These are phyloP conservation scores for Loxodes magnus DNA, from an alignment of 73 alveolate genomes.

Conservation along the genomic window DNA sequence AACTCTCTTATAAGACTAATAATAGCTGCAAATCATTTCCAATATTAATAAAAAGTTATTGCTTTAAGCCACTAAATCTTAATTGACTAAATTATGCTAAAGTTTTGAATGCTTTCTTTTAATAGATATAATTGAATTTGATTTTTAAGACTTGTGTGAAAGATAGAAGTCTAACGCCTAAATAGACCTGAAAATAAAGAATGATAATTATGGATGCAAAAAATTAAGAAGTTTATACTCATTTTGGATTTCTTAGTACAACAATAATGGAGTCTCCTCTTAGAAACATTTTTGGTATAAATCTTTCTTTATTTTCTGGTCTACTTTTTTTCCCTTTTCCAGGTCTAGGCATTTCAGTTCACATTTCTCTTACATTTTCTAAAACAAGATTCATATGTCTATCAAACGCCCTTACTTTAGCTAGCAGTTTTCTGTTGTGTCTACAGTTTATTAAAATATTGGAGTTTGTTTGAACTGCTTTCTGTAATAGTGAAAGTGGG, in stretches of 20 bases:
- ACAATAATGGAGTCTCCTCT: constrained; percentile 95
- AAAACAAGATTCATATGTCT: constrained; percentile 96
- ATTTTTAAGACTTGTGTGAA: no score
- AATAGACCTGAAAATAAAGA: no score
- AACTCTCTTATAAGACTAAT: no score
- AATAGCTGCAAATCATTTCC: no score
- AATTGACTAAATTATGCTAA: no score
- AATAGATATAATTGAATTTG: no score
- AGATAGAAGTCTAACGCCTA: no score
- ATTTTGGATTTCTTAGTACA: constrained; percentile 78
- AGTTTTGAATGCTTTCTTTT: no score
- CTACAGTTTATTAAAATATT: constrained; percentile 92
- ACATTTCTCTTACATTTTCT: constrained; percentile 38
- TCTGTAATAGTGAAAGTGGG: constrained; percentile 84
- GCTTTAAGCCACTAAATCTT: no score
- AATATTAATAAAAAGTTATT: no score
- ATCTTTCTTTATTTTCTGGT: constrained; percentile 91
- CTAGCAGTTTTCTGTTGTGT: constrained; percentile 93
- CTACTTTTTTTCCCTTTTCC: constrained; percentile 86
- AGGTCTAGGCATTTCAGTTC: constrained; percentile 42
- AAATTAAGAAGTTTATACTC: no score
- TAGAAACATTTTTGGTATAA: constrained; percentile 89
- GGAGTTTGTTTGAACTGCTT: constrained; percentile 88
- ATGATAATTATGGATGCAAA: no score
- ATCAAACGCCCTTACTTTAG: constrained; percentile 95